phyloP scores from a whole-genome alignment of 1,139 yeast species.

The Protomyces inouyei region DNA sequence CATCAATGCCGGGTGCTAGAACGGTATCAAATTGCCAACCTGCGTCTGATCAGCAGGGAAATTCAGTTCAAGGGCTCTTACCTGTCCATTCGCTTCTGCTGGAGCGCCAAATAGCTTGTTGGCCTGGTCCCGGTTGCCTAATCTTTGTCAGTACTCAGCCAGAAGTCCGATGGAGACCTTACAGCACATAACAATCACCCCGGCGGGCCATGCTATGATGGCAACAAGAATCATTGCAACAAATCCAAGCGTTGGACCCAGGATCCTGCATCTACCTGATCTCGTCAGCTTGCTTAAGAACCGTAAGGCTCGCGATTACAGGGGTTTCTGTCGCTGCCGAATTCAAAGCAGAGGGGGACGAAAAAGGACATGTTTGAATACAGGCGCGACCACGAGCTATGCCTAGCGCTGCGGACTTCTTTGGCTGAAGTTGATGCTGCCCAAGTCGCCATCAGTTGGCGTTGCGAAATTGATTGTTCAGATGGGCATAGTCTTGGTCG shows the following conservation, averaged over 20 bases:
- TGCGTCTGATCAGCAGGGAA: neutral
- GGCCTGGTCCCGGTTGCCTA: neutral
- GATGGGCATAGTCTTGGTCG: too few species aligned
- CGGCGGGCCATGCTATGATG: constrained; percentile 27
- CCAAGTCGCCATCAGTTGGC: too few species aligned
- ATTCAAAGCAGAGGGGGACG: constrained; percentile 1
- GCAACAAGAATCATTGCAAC: constrained; percentile 20
- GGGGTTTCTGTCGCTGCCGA: constrained; percentile 23
- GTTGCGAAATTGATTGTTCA: too few species aligned
- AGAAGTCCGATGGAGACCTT: neutral
- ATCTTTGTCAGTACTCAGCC: neutral
- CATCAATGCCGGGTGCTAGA: neutral
- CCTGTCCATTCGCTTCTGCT: constrained; percentile 19
- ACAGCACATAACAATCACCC: constrained; percentile 17
- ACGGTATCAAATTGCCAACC: constrained; percentile 17
- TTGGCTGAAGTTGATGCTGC: too few species aligned
- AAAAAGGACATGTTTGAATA: neutral
- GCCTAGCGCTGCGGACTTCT: too few species aligned
- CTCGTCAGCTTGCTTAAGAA: too few species aligned
- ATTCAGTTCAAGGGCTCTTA: neutral
- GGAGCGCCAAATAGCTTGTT: constrained; percentile 21
- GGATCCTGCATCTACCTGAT: constrained; percentile 11
- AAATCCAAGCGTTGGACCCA: constrained; percentile 28
- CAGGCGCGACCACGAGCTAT: too few species aligned
- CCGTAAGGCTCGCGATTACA: neutral